phyloP scores from a whole-genome alignment of 2,329 filamentous ascomycete species.

The Pseudocercospora pini-densiflorae region DNA sequence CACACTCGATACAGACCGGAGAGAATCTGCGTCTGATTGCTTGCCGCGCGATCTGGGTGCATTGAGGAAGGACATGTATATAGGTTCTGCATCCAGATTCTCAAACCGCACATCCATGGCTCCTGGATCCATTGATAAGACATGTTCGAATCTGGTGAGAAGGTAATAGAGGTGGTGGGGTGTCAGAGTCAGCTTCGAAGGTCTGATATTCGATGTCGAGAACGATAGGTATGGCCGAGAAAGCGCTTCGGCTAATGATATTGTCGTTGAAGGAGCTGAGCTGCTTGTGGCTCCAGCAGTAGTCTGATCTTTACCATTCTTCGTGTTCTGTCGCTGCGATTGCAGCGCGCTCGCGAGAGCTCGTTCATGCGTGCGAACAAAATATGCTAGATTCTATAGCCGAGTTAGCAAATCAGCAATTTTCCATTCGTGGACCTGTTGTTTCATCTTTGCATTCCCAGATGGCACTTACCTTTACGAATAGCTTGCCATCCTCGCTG shows the following conservation, averaged over 20 bases:
- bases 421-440: neutral
- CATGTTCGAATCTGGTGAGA: conserved; percentile 84
- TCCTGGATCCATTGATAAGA: conserved; percentile 85
- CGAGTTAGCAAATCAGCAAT: conserved; percentile 3
- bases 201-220: conserved; percentile 76
- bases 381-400: conserved; percentile 84
- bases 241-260: conserved; percentile 77
- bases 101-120: conserved; percentile 96
- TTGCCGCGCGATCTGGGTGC: conserved; percentile 79
- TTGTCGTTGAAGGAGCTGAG: conserved; percentile 69
- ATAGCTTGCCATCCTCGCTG: conserved; percentile 87
- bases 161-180: conserved; percentile 97
- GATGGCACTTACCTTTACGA: conserved; percentile 72
- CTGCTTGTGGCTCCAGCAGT: conserved; percentile 55
- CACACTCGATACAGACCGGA: conserved; percentile 95
- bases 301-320: conserved; percentile 56
- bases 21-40: conserved; percentile 82
- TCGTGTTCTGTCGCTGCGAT: conserved; percentile 73
- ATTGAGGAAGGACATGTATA: conserved; percentile 94
- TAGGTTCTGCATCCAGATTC: conserved; percentile 83
- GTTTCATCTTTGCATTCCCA: neutral
- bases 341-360: conserved; percentile 95
- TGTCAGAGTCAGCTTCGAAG: conserved; percentile 88
- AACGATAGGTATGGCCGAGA: conserved; percentile 86
- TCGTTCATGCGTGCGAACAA: conserved; percentile 97